Conservation (phyloP, 257 asterid genomes). For the Solanum bulbocastanum region DNA sequence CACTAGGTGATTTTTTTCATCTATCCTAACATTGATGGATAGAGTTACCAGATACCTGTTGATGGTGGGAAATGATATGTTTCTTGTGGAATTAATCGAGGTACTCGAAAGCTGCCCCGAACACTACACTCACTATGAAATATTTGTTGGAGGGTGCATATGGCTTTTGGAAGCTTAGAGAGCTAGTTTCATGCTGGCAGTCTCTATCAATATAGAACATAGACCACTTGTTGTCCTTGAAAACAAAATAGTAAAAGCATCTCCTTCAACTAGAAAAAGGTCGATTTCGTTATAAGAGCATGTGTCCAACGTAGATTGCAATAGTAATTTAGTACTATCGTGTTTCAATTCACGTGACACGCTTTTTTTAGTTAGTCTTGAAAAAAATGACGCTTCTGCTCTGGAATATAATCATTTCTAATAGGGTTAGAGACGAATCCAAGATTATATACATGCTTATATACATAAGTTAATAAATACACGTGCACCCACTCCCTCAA, state of each 20-base stretch:
- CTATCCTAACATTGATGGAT: too few relatives aligned
- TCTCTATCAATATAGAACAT: background rate
- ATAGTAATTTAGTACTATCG: too few relatives aligned
- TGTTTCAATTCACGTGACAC: background rate
- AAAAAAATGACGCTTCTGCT: too few relatives aligned
- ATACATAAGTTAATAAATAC: background rate
- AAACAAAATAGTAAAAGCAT: background rate
- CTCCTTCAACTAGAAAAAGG: background rate
- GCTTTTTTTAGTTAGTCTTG: too few relatives aligned
- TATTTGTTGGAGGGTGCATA: background rate
- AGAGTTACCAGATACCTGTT: accelerated
- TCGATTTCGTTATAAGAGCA: background rate
- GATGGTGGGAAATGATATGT: accelerated
- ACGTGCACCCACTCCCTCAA: background rate
- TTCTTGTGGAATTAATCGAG: background rate
- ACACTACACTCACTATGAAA: background rate
- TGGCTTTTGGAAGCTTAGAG: background rate
- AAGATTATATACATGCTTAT: too few relatives aligned
- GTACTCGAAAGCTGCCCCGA: background rate
- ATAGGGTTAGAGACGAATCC: background rate
- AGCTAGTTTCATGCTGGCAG: background rate
- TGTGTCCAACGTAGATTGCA: background rate
- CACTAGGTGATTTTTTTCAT: too few relatives aligned
- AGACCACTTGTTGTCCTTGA: background rate
- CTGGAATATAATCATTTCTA: background rate